Base-by-base conservation (phyloP, 83 land plant genomes). In the Diphasiastrum complanatum region DNA sequence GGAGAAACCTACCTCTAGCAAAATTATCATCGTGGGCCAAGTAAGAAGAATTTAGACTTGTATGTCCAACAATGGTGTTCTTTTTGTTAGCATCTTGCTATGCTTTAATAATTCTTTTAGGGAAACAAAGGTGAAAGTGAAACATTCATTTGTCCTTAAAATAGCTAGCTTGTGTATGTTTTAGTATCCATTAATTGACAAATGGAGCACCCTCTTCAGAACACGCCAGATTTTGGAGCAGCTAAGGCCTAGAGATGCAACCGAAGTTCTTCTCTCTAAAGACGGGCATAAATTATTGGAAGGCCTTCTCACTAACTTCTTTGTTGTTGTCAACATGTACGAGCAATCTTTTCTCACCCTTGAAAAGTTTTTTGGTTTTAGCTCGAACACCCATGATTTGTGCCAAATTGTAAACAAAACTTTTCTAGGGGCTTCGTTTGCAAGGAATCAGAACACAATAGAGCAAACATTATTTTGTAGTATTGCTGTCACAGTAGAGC, bases 11-110 rank as follows among this genome's bases (percentile, higher is more conserved):
- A 25, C 85, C 95, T 1, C 49, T 32, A 26, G 83, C 87, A 2
- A 87, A 91, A 76, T 79, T 67, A 36, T 87, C 97, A 0, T 77
- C 75, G 51, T 91, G 97, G 97, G 85, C 66, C n/a, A 79, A 81
- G 93, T 87, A 36, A 32, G 71, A 38, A 8, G 14, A 8, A 8
- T 38, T 38, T 14, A 38, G 14, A 38, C 14, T 8, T 38, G 14
- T 38, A 38, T 8, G 14, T 38, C 43, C 8, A 38, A 38, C 43
- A 38, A 8, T 14, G 14, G 43, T 38, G 43, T 38, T 8, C 14
- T 8, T 38, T 38, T 38, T 8, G 43, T 14, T 8, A 38, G 8
- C 12, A 38, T 8, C 8, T 38, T 38, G 8, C 14, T 8, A 8
- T 8, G 43, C 43, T 8, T 8, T 38, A 8, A 14, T 14, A 8